These are phyloP conservation scores for Neltuma alba DNA, from an alignment of 306 rosid genomes.

Conservation along the genomic window DNA sequence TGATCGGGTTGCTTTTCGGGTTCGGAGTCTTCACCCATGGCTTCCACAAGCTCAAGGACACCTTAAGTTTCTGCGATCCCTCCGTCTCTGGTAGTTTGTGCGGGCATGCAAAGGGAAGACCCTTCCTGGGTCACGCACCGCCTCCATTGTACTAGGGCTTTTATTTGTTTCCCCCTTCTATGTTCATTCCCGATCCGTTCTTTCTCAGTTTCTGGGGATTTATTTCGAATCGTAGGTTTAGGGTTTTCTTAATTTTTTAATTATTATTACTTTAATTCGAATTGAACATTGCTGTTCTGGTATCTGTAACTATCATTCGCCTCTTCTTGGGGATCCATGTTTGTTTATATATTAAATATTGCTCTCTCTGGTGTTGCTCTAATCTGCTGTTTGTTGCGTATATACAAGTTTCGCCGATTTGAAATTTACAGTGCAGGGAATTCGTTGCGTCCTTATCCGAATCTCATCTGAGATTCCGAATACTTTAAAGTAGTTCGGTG, in stretches of 20 bases:
- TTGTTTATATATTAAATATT: neutral
- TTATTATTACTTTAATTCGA: neutral
- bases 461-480: neutral
- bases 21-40: constrained; percentile 85
- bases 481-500: neutral
- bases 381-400: neutral
- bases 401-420: neutral
- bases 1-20: constrained; percentile 65
- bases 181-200: neutral
- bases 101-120: constrained; percentile 38
- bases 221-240: neutral
- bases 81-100: constrained; percentile 35
- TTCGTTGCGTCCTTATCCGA: neutral
- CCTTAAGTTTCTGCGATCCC: constrained; percentile 52
- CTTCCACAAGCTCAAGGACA: constrained; percentile 65
- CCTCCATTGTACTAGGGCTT: constrained; percentile 38
- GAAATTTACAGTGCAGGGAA: neutral
- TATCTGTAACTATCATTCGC: neutral
- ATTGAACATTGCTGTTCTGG: neutral
- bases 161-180: neutral
- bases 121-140: constrained; percentile 54
- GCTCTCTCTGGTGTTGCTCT: neutral
- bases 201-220: constrained; percentile 23
- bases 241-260: neutral
- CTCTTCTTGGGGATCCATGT: neutral